Percentiles rank a stretch among this genome's conserved stretches.
These are phyloP conservation scores for Penicillium riverlandense DNA, from an alignment of 495 filamentous ascomycete species.

Conservation along the genomic window DNA sequence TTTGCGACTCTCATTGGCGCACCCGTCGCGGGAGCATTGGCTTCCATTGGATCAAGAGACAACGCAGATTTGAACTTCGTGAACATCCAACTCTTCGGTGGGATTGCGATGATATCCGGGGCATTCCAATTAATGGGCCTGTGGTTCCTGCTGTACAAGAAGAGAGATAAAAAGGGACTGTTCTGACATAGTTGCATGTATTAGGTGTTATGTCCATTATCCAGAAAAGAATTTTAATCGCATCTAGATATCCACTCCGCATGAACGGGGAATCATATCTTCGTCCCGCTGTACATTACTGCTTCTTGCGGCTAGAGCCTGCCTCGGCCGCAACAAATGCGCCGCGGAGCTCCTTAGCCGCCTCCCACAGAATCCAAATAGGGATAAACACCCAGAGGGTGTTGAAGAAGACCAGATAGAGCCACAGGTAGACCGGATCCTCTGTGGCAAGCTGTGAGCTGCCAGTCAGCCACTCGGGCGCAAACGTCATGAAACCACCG, in stretches of 20 bases:
- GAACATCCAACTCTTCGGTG: conserved; percentile 18
- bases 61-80: conserved; percentile 15
- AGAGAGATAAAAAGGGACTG: conserved; percentile 13
- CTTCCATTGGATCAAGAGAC: conserved; percentile 11
- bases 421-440: conserved; percentile 80
- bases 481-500: conserved; percentile 95
- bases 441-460: conserved; percentile 68
- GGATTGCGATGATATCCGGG: conserved; percentile 13
- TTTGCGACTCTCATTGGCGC: conserved; percentile 61
- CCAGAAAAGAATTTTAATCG: neutral
- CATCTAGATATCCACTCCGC: no score
- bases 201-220: neutral
- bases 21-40: conserved; percentile 55
- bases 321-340: conserved; percentile 41
- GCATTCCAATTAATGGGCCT: conserved; percentile 8
- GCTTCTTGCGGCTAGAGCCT: conserved; percentile 3
- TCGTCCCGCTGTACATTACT: conserved; percentile 1
- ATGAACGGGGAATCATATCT: no score
- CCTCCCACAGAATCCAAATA: conserved; percentile 65
- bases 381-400: conserved; percentile 81
- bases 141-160: conserved; percentile 15
- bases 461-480: conserved; percentile 83
- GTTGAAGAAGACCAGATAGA: conserved; percentile 91
- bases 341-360: conserved; percentile 49
- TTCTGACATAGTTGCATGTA: conserved; percentile 1